These are phyloP conservation scores for Wickerhamomyces strasburgensis DNA, from an alignment of 805 yeast genomes.

Conservation along the genomic window DNA sequence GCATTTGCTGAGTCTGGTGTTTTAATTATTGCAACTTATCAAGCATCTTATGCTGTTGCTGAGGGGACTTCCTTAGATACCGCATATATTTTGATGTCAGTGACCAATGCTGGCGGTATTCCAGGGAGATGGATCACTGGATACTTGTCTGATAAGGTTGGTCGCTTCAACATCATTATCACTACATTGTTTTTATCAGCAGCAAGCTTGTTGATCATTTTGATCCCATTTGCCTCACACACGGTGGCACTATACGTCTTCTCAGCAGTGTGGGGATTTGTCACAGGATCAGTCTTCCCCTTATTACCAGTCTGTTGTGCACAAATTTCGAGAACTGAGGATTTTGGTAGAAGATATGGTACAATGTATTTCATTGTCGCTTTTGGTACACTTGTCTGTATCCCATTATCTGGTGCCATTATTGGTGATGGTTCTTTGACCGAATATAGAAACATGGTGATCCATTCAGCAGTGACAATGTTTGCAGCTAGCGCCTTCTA, in stretches of 20 bases:
- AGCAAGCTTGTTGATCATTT: slow-evolving; percentile 30
- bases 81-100: slow-evolving; percentile 40
- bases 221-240: slow-evolving; percentile 34
- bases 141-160: slow-evolving; percentile 36
- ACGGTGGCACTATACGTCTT: slow-evolving; percentile 37
- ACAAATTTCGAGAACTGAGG: slow-evolving; percentile 48
- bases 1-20: slow-evolving; percentile 43
- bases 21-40: slow-evolving; percentile 41
- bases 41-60: slow-evolving; percentile 45
- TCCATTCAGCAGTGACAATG: slow-evolving; percentile 32
- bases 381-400: slow-evolving; percentile 43
- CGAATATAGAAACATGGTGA: slow-evolving; percentile 34
- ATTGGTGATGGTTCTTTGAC: slow-evolving; percentile 33
- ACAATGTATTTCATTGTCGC: slow-evolving; percentile 57
- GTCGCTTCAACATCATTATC: slow-evolving; percentile 50
- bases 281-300: slow-evolving; percentile 50
- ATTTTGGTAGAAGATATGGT: slow-evolving; percentile 50
- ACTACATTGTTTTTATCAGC: slow-evolving; percentile 28
- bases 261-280: slow-evolving; percentile 45
- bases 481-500: slow-evolving; percentile 35
- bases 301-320: slow-evolving; percentile 56
- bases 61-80: slow-evolving; percentile 37
- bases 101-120: slow-evolving; percentile 37
- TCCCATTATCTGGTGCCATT: slow-evolving; percentile 48
- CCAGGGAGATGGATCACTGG: slow-evolving; percentile 44